Evolutionary conservation across 495 filamentous ascomycete species (phyloP), one percentile per base, ranked within the genome.

Genomic region (Bacidia rubella): DNA sequence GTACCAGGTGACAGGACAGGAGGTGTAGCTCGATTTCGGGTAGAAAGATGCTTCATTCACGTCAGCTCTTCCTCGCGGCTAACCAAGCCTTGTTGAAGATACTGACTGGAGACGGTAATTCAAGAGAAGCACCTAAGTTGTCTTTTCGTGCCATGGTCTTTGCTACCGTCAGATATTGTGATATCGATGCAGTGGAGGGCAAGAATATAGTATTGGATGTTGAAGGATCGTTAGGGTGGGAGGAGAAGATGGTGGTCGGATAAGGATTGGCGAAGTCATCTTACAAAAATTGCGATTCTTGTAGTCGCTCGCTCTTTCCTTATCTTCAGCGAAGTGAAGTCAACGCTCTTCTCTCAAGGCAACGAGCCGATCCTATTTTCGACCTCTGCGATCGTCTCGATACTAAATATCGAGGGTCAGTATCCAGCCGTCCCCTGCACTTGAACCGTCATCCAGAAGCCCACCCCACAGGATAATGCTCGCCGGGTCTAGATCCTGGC

Each of bases 341-440:
- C 17, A 4, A 9, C 19, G 47, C 24, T 27, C 20, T 20, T 11
- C 42, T 27, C 5, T 21, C 11, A n/a, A 19, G 46, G 19, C 21
- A 9, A 32, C 20, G 10, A 27, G 46, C 19, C 24, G 46, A 20
- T 24, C 19, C 19, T 17, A 20, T 19, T 42, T 21, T 39, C 15
- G 20, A 50, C 35, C 43, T 10, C 10, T 21, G 20, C 10, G 10
- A 22, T 56, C 26, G n/a, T n/a, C n/a, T n/a, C n/a, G n/a, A n/a
- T n/a, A n/a, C n/a, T n/a, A 57, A 10, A 32, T 51, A 23, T 58
- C 52, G 11, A 60, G 15, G n/a, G 49, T 54, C 51, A 63, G 42
- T 1, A 62, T 65, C 74, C 74, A 76, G 10, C 68, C 62, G 59
- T 77, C 74, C 1, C 57, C 66, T 46, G 73, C 56, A 12, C 74